Evolutionary conservation across 306 rosid species (phyloP), one percentile per base, ranked within the genome.

Genomic region (Prunus kanzakura): DNA sequence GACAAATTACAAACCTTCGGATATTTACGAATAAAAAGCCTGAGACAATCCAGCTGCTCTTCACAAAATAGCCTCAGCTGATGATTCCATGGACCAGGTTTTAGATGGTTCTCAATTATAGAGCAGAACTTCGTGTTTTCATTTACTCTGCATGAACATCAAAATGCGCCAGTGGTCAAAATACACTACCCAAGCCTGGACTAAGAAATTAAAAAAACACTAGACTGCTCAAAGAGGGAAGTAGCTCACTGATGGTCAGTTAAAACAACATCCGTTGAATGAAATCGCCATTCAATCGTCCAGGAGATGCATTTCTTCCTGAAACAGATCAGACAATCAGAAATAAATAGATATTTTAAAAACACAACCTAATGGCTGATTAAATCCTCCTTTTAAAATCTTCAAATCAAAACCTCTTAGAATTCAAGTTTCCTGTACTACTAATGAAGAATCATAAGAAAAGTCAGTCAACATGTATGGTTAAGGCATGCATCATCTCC

Each of bases 231-330:
- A 32, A 49, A 61, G 15, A 45, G 11, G 11, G 14, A 70, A 61
- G 30, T 30, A 60, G 86, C 96, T 84, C 83, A 95, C 98, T 87
- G 91, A 46, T 89, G 97, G 81, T 92, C 93, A 62, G 77, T 72
- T 78, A 92, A 69, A 73, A 87, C 87, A 20, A 84, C 45, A 58
- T 89, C 82, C 1, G 92, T 92, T 2, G 90, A 87, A 86, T 84
- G 91, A 76, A 92, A 91, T 70, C 61, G 87, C 96, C 93, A 96
- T 81, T 96, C 98, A 56, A 96, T 89, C 11, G 98, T 92, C 99
- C 99, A 96, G 58, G 83, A 82, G 83, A 96, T 92, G 64, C 80
- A 72, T 82, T 88, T 96, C 71, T 81, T 87, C 92, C 98, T 96
- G 90, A 73, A 82, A 79, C 22, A 71, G 71, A 76, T 41, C 61